Evolutionary conservation across 2,329 filamentous ascomycete species (phyloP).

Genomic region (Didymosphaeria variabile): DNA sequence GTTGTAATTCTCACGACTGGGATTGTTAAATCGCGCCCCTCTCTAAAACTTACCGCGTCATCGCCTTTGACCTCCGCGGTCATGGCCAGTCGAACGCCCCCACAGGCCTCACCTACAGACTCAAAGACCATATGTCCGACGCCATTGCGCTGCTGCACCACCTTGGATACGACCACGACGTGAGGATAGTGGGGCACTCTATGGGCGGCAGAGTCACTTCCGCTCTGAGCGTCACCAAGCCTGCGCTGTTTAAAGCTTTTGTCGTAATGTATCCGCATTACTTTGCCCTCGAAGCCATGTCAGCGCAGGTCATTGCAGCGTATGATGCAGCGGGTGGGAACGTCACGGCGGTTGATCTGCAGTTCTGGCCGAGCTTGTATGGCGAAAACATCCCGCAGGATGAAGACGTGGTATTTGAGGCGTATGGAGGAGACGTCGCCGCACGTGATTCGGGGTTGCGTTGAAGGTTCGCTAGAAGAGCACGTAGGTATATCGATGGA

Average conservation of each 20-base stretch:
- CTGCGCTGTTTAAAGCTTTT: conserved; percentile 21
- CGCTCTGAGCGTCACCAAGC: conserved; percentile 19
- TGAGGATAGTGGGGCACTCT: conserved; percentile 26
- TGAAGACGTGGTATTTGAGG: conserved; percentile 27
- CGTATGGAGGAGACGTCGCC: conserved; percentile 18
- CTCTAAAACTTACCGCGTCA: conserved; percentile 20
- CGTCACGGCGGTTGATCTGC: too few relatives aligned
- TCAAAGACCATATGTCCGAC: too few relatives aligned
- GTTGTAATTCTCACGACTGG: too few relatives aligned
- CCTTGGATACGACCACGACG: conserved; percentile 14
- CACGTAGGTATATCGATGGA: conserved; percentile 19
- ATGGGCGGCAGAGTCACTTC: conserved; percentile 26
- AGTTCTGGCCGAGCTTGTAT: conserved; percentile 15
- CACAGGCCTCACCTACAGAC: conserved; percentile 4
- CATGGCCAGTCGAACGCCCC: conserved; percentile 28
- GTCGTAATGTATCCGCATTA: too few relatives aligned
- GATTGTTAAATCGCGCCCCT: conserved; percentile 29
- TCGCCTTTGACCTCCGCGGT: conserved; percentile 28
- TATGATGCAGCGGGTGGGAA: too few relatives aligned
- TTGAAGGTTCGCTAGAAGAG: conserved; percentile 19
- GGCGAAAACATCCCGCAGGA: conserved; percentile 18
- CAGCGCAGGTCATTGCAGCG: too few relatives aligned
- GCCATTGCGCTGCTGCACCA: conserved; percentile 23
- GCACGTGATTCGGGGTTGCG: conserved; percentile 17
- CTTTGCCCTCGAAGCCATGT: too few relatives aligned